Base-by-base conservation (phyloP, 495 filamentous ascomycete species). In the Podospora comata region DNA sequence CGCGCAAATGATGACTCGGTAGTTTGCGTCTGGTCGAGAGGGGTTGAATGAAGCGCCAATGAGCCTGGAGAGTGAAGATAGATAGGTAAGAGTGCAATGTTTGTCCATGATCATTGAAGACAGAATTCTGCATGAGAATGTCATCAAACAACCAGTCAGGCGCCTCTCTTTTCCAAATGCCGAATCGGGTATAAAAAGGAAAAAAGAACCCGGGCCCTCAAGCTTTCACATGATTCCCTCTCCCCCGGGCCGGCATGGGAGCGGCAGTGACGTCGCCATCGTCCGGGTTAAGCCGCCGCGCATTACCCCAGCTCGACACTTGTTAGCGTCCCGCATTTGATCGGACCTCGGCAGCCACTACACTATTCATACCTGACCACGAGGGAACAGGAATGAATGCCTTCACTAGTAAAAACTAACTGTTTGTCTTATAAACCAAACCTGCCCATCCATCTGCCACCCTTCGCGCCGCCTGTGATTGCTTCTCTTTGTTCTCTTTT, bases 261-360 rank as follows among this genome's bases (percentile, higher is more conserved):
- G 39, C 39, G 39, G 39, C 53, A 66, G 71, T 73, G 71, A 70
- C 69, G 72, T 73, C 72, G 68, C 67, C 63, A 53, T 56, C 13
- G 28, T 18, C 26, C 59, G 26, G 59, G 27, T 61, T 20, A 61
- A 61, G 32, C 55, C 53, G 55, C 4, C 60, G 26, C 27, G 18
- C 60, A 53, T 26, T 44, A 15, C 67, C 66, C 64, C 23, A 57
- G 56, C 59, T 58, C 18, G 56, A 65, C 4, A 32, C 34, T 67
- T 32, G 30, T 65, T 64, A 58, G 66, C 61, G 70, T 71, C 70
- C 67, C 67, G 66, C 70, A 68, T 56, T 34, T 44, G 16, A 73
- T 71, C 72, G 72, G 72, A 74, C 72, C 72, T 74, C 72, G 72
- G 72, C 67, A 70, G 69, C 67, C 7, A 7, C 23, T 15, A 58